Evolutionary conservation across 495 filamentous ascomycete genomes (phyloP), one percentile per base, ranked within the genome.

Genomic region (Viridothelium virens): DNA sequence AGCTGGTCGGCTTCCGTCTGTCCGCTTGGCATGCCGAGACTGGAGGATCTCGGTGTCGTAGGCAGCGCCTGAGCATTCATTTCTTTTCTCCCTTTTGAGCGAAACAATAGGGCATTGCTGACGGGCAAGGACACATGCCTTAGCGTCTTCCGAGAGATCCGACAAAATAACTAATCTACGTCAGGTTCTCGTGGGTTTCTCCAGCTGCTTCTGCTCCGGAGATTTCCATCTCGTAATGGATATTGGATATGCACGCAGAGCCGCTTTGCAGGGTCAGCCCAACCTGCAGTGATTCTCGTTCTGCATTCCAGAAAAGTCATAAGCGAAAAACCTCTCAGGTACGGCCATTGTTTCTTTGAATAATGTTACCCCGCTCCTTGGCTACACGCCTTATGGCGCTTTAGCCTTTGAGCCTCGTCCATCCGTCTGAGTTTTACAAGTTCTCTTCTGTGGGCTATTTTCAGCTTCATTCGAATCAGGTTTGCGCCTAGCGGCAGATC

Each of bases 241-340:
- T 59, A 59, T 59, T 59, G 53, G 31, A 33, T 59, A 59, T 59
- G 53, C 53, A 59, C 25, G 53, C 53, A 59, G 53, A 59, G 53
- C 53, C 53, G 53, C 53, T 33, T 18, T 36, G 53, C 53, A 59
- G 53, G 18, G 4, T 59, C 53, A 59, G 53, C 53, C 31, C 53
- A 36, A 59, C 5, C 53, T 59, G 53, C 53, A 59, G 18, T 18
- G 10, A 7, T 59, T 59, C 14, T 59, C 53, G 53, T 36, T n/a
- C n/a, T 59, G 53, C 53, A 59, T 59, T 59, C 53, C 18, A 59
- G 53, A 59, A 59, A 25, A 59, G 10, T 36, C 53, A 59, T 11
- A 33, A 53, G 10, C 48, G 25, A 18, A 18, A 16, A 53, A 34
- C 5, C 53, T 59, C 14, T 14, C 33, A 34, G 31, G 11, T n/a